Evolutionary conservation across 352 stramenopile genomes (phyloP).

Genomic region (Globisporangium rhizosaccharum): DNA sequence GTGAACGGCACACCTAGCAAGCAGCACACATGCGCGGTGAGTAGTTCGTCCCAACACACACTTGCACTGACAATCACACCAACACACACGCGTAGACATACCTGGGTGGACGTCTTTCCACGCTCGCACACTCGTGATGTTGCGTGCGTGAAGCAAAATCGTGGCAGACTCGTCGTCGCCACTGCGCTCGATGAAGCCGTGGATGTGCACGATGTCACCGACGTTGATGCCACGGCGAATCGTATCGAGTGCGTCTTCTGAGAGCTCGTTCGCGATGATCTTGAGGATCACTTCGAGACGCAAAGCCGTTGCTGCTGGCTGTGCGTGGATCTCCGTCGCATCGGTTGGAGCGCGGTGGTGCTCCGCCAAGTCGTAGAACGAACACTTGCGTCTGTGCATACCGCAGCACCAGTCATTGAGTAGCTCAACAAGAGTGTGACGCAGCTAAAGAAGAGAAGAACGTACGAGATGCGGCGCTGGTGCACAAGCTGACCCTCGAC

Average conservation of each 20-base stretch:
- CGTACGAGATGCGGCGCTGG: conserved; percentile 63
- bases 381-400: conserved; percentile 47
- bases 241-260: conserved; percentile 50
- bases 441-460: conserved; percentile 1
- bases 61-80: neutral
- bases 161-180: neutral
- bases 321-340: conserved; percentile 4
- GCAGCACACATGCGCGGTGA: neutral
- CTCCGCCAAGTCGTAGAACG: conserved; percentile 66
- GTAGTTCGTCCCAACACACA: neutral
- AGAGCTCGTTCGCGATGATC: conserved; percentile 62
- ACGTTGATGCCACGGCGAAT: conserved; percentile 60
- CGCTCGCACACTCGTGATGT: conserved; percentile 27
- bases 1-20: conserved; percentile 43
- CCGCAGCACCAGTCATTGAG: neutral
- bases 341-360: neutral
- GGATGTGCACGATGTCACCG: conserved; percentile 60
- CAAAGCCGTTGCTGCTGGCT: conserved; percentile 16
- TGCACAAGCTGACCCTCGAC: conserved; percentile 77
- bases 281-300: conserved; percentile 76
- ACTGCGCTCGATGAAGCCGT: conserved; percentile 51
- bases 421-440: neutral
- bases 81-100: neutral
- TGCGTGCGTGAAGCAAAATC: conserved; percentile 41
- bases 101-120: conserved; percentile 57